Base-by-base conservation (phyloP, 257 asterid species). In the Solanum habrochaites region DNA sequence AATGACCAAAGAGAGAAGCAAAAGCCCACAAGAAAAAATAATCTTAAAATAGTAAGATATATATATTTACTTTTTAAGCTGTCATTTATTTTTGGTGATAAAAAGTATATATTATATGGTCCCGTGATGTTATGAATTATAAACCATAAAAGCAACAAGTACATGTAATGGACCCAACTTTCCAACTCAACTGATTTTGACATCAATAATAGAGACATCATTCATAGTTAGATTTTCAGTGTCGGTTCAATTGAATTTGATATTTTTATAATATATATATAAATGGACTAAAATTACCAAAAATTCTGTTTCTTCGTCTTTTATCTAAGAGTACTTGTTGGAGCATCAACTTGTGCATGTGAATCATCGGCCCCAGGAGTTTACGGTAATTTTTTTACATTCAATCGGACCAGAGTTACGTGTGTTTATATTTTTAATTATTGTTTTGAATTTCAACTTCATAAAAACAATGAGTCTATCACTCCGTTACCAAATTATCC, bases 151-250 rank as follows among this genome's bases (percentile, higher is more conserved):
- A 15, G n/a, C 84, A 45, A 45, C 40, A 78, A 86, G 78, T 75
- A 40, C 67, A 66, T 74, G 45, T 13, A 40, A 35, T 49, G 78
- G 89, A 82, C 87, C 90, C 87, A 88, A 82, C 66, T n/a, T n/a
- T 86, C 89, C 86, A 77, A 67, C 86, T 81, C 88, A 75, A 62
- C 16, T 78, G 88, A 87, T 2, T 29, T 9, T 83, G 91, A 70
- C 84, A 85, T 42, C 31, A 70, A 77, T 66, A 45, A 88, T 43
- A 32, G 39, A 77, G 8, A n/a, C 21, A 74, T 74, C 21, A 74
- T 74, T 74, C 23, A 3, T 2, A 23, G 58, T 35, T 4, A 31
- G 11, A 13, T 67, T 1, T 15, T 2, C 31, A 16, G 35, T 12
- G 2, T 16, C 2, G 25, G 2, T 27, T 69, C 6, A 69, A 31